Base-by-base conservation (phyloP, 805 yeast genomes). In the Candida khao-thaluensis region DNA sequence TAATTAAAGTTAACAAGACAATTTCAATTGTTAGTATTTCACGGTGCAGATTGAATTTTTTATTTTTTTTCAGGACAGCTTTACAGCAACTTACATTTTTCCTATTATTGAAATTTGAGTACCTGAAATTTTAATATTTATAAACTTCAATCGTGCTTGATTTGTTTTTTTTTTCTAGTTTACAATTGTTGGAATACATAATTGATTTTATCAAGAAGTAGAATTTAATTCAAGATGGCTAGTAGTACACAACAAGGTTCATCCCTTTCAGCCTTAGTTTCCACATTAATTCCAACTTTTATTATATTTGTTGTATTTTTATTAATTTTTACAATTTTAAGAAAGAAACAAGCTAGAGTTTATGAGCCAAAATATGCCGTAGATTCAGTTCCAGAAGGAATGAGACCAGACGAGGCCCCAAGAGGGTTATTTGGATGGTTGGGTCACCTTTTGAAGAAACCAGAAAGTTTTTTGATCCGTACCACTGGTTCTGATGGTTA, bases 401-500 rank as follows among this genome's bases (percentile, higher is more conserved):
- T 74, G 37, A 55, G 53, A 33, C 70, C 77, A 1, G 74, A 72
- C 22, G 64, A 60, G 28, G 54, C 68, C 28, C 74, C 77, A 4
- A 43, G 52, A 3, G 79, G 79, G 10, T 57, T 66, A 0, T 71
- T 75, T 44, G 55, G 62, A 4, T 85, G 93, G 93, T 48, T 81
- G 5, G 53, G 70, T 2, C 66, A 60, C 40, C 41, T 84, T 16
- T 49, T 80, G 43, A 45, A 63, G 3, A 75, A 74, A 54, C 82
- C 88, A 1, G 82, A 80, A 44, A 57, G 78, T 1, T 84, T 71
- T 59, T 49, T 81, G 29, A 68, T 85, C 50, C 90, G 84, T 61
- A 81, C 82, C 46, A 66, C 82, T 26, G 85, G 90, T 38, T 58
- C 79, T 22, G 95, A 85, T 60, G 93, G 93, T 2, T 85, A 82